Percentiles rank a stretch among this genome's conserved stretches.
These are phyloP conservation scores for Coemansia sp. DNA, from an alignment of 192 early-diverging fungal species.

Conservation along the genomic window DNA sequence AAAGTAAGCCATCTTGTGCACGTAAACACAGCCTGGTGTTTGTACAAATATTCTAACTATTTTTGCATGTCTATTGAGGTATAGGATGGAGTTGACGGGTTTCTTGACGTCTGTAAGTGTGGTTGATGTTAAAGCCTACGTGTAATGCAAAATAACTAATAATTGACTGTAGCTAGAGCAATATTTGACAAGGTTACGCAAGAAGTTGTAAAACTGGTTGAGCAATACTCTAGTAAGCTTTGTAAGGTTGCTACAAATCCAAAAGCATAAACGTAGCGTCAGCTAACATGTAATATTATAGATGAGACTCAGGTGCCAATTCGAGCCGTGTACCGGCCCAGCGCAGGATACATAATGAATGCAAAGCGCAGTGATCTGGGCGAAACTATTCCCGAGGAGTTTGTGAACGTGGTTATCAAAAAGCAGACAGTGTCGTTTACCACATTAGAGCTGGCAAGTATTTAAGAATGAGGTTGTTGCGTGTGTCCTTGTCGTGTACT, in stretches of 20 bases:
- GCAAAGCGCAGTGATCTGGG: conserved; percentile 46
- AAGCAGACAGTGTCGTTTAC: conserved; percentile 67
- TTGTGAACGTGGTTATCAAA: conserved; percentile 73
- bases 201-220: conserved; percentile 40
- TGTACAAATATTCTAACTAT: neutral
- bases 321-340: conserved; percentile 64
- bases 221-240: conserved; percentile 46
- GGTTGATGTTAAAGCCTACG: neutral
- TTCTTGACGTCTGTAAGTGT: conserved; percentile 78
- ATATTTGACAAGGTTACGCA: conserved; percentile 48
- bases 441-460: conserved; percentile 70
- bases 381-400: conserved; percentile 60
- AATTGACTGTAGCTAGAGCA: conserved; percentile 11
- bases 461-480: neutral
- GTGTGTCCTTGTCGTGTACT: neutral
- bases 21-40: no score
- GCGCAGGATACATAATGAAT: conserved; percentile 65
- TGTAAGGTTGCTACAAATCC: neutral
- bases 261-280: neutral
- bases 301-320: conserved; percentile 62
- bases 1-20: conserved; percentile 49
- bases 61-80: neutral
- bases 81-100: conserved; percentile 73
- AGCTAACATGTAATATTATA: conserved; percentile 11
- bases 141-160: neutral